phyloP scores from a whole-genome alignment of 148 eudicot genomes.

The Camellia sinensis region DNA sequence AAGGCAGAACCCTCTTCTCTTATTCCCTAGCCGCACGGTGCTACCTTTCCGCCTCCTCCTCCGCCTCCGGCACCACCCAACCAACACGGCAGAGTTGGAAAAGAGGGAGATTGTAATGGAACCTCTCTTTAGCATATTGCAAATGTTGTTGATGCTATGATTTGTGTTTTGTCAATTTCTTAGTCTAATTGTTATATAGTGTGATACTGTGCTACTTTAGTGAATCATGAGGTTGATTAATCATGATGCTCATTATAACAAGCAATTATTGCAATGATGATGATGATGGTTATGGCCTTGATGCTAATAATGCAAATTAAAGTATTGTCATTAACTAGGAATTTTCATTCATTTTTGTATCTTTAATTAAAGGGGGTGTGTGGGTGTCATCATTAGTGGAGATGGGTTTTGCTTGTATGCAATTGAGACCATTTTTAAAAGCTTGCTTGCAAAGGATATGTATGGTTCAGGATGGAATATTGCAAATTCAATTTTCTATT shows the following conservation, averaged over 20 bases:
- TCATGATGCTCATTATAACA: slow-evolving; percentile 42
- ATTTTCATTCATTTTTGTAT: slow-evolving; percentile 7
- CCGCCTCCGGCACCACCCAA: slow-evolving; percentile 47
- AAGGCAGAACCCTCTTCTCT: slow-evolving; percentile 50
- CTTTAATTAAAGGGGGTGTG: slow-evolving; percentile 12
- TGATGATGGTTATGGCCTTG: slow-evolving; percentile 17
- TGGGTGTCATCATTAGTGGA: slow-evolving; percentile 33
- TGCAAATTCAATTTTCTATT: no score
- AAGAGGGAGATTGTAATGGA: slow-evolving; percentile 26
- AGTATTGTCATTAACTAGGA: not conserved
- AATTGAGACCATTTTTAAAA: not conserved
- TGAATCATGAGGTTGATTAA: slow-evolving; percentile 12
- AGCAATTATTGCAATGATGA: slow-evolving; percentile 25
- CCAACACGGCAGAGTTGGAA: slow-evolving; percentile 36
- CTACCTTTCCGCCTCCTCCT: slow-evolving; percentile 37
- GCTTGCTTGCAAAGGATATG: not conserved
- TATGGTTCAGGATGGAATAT: not conserved
- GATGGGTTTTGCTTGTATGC: not conserved
- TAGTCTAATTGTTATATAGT: not conserved
- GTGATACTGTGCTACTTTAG: slow-evolving; percentile 9
- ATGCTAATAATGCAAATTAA: not conserved
- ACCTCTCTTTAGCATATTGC: slow-evolving; percentile 29
- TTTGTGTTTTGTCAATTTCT: not conserved
- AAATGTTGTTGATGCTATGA: not conserved
- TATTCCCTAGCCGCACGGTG: slow-evolving; percentile 50